Percentiles rank a stretch among this genome's conserved stretches.
These are phyloP conservation scores for Fistulina hepatica DNA, from an alignment of 1,284 basidiomycete genomes.

Conservation along the genomic window DNA sequence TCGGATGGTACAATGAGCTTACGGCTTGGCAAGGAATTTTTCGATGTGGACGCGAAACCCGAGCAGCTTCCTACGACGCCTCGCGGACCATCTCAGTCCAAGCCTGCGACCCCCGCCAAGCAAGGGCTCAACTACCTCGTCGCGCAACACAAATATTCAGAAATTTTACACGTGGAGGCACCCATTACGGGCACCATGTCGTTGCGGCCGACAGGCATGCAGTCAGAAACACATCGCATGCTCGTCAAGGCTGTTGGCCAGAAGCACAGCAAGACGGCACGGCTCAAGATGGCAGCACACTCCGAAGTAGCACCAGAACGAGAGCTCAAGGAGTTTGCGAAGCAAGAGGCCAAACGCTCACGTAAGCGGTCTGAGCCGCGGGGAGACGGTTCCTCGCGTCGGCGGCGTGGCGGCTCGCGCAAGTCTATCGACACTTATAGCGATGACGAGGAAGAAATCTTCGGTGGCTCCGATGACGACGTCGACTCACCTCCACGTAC, in stretches of 20 bases:
- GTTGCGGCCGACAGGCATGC: conserved; percentile 80
- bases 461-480: conserved; percentile 41
- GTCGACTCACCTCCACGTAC: conserved; percentile 28
- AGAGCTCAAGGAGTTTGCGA: conserved; percentile 59
- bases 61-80: conserved; percentile 47
- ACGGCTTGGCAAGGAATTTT: conserved; percentile 81
- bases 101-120: conserved; percentile 24
- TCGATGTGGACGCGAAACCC: conserved; percentile 71
- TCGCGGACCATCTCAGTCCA: conserved; percentile 24
- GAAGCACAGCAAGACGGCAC: conserved; percentile 70
- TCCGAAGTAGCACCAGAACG: conserved; percentile 63
- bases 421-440: conserved; percentile 45
- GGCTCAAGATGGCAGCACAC: conserved; percentile 65
- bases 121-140: conserved; percentile 82
- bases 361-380: conserved; percentile 31
- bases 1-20: conserved; percentile 84
- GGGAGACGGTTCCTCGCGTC: conserved; percentile 27
- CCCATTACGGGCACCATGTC: conserved; percentile 76
- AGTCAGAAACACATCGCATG: conserved; percentile 81
- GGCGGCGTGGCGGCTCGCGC: conserved; percentile 30
- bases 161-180: conserved; percentile 77
- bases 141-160: conserved; percentile 79
- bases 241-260: conserved; percentile 80
- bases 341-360: conserved; percentile 51
- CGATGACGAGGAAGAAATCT: conserved; percentile 51